Base-by-base conservation (phyloP, 805 yeast genomes). In the Cyberlindnera mrakii region DNA sequence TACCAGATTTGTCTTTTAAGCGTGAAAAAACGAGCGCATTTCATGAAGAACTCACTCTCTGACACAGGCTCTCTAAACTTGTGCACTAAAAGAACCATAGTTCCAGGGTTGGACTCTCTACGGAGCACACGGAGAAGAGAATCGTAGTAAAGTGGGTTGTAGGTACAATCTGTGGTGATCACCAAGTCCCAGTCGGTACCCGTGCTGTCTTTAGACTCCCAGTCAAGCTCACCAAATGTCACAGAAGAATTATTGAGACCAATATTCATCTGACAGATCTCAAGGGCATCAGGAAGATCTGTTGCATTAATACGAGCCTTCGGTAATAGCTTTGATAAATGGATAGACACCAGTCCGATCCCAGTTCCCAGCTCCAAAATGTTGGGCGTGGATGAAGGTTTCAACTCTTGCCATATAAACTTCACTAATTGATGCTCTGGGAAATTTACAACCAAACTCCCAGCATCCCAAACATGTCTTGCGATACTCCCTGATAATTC, bases 401-500 rank as follows among this genome's bases (percentile, higher is more conserved):
- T 16, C 2, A 6, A 13, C 5, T 20, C 37, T 14, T 19, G 11
- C 8, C 45, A 40, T 6, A 48, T n/a, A n/a, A 55, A 45, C 2
- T 44, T 18, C 4, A 43, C 9, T 5, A 56, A 29, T 15, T 47
- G 39, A 3, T 18, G 27, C 11, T n/a, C 29, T 3, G 44, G 16
- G 6, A 53, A 16, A 14, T 41, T 43, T 37, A 47, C 51, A 8
- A 58, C 38, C 11, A 53, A 27, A 5, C 64, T 50, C 2, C 68
- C 71, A 6, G 67, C 68, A 45, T 68, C 71, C 74, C 74, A 70
- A 17, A 70, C 44, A 45, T 70, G 73, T 31, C 70, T 53, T 14
- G 72, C 74, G 25, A 70, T 64, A 40, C 60, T 64, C 32, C 68
- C 62, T 2, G 71, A 68, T 0, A 64, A 47, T 37, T 70, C 72